Base-by-base conservation (phyloP, 23 red algal species). In the Gracilaria gracilis region DNA sequence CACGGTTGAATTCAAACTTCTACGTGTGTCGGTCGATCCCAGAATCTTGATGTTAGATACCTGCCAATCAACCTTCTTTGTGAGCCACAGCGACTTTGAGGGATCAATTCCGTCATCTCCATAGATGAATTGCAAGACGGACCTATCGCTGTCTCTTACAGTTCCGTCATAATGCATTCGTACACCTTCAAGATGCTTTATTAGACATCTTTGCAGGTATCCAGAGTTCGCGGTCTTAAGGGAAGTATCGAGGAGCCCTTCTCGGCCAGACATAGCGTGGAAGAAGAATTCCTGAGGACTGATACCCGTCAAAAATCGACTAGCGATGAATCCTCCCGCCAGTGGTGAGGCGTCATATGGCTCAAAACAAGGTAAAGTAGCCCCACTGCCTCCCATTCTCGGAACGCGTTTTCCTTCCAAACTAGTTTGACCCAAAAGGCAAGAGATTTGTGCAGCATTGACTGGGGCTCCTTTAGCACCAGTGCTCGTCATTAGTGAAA, bases 21-120 rank as follows among this genome's bases (percentile, higher is more conserved):
- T 71, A 9, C 59, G 23, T 12, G 34, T 39, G 0, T 74, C 55
- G 6, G 62, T 23, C 31, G 39, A 33, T 61, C 40, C 34, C 6
- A 92, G 40, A 57, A 65, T 69, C 13, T 83, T 74, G 9, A 49
- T 71, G 67, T 95, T 95, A 34, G 51, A 85, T 1, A 96, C 32
- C 46, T 91, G 94, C 94, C 94, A 96, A 21, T 71, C 55, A 57
- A 93, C 38, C 59, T 86, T 69, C n/a, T 83, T 78, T 8, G 37
- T 87, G 34, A 99, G 91, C 97, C 97, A 99, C 20, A 57, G 38
- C 28, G 90, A 71, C 50, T 94, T 95, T 59, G 82, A 99, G 51
- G 97, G 94, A 84, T 99, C 94, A 44, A 99, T 74, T 25, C 97
- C 97, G 51, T 99, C 97, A 69, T 99, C 97, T n/a, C 97, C 97